Evolutionary conservation across 768 basidiomycete genomes (phyloP).

Genomic region (Leucocoprinus sp.): DNA sequence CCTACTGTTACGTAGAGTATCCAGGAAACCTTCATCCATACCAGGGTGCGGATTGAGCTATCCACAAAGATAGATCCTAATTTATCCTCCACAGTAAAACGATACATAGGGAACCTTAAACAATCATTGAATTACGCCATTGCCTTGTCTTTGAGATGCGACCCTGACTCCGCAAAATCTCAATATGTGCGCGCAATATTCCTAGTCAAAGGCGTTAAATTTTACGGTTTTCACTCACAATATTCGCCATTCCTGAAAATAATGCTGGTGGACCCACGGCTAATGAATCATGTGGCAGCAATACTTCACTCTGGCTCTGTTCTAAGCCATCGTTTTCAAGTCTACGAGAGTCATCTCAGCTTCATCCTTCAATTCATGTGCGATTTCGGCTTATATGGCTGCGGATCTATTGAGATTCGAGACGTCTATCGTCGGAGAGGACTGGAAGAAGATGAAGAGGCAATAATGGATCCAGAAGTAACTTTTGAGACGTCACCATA

Average conservation of each 20-base stretch:
- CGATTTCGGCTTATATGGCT: slow-evolving; percentile 93
- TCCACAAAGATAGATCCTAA: slow-evolving; percentile 1
- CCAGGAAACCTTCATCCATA: slow-evolving; percentile 52
- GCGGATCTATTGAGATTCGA: slow-evolving; percentile 77
- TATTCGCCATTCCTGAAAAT: slow-evolving; percentile 89
- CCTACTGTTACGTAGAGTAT: slow-evolving; percentile 91
- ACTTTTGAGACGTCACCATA: slow-evolving; percentile 46
- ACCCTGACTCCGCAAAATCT: slow-evolving; percentile 48
- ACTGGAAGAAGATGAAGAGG: slow-evolving; percentile 27
- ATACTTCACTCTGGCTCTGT: slow-evolving; percentile 79
- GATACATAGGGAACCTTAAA: slow-evolving; percentile 60
- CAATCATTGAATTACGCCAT: slow-evolving; percentile 82
- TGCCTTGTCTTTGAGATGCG: slow-evolving; percentile 68
- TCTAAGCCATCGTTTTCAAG: slow-evolving; percentile 67
- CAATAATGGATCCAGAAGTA: slow-evolving; percentile 8
- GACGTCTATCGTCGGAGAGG: slow-evolving; percentile 54
- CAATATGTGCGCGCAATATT: slow-evolving; percentile 68
- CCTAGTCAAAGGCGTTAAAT: slow-evolving; percentile 89
- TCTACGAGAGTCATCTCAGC: slow-evolving; percentile 88
- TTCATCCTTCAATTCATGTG: slow-evolving; percentile 88
- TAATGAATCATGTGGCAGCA: slow-evolving; percentile 61
- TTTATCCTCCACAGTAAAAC: slow-evolving; percentile 46
- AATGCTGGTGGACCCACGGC: slow-evolving; percentile 59
- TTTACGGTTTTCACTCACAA: slow-evolving; percentile 88
- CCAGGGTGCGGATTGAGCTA: slow-evolving; percentile 36